phyloP scores from a whole-genome alignment of 2,329 filamentous ascomycete species.

The Biscogniauxia sp. region DNA sequence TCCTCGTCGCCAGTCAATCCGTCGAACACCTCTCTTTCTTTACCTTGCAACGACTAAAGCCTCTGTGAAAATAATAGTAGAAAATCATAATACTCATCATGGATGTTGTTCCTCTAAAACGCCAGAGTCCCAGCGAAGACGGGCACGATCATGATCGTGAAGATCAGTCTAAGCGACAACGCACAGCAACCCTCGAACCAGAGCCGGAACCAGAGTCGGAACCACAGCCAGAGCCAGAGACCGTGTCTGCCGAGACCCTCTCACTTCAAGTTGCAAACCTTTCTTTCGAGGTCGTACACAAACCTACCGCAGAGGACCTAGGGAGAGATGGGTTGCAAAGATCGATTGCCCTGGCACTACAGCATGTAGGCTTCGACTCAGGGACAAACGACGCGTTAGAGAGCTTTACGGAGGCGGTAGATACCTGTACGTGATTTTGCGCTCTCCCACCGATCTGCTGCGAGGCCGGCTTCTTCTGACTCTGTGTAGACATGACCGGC shows the following conservation, averaged over 20 bases:
- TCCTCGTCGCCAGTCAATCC: neutral
- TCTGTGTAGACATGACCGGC: constrained; percentile 44
- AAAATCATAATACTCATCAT: constrained; percentile 9
- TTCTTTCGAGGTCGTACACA: constrained; percentile 15
- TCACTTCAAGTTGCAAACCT: neutral
- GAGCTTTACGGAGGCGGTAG: constrained; percentile 53
- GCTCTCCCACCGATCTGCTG: neutral
- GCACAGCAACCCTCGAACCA: constrained; percentile 20
- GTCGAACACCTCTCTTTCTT: neutral
- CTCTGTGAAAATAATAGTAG: no score
- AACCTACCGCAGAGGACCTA: constrained; percentile 31
- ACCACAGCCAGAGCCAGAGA: constrained; percentile 12
- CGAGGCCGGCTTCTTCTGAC: constrained; percentile 23
- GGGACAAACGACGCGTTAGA: constrained; percentile 57
- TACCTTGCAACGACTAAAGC: no score
- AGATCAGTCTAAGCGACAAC: constrained; percentile 26
- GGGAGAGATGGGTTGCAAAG: constrained; percentile 48
- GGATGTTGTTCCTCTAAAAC: constrained; percentile 22
- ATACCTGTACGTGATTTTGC: constrained; percentile 49
- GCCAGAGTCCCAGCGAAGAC: constrained; percentile 18
- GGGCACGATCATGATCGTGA: constrained; percentile 8
- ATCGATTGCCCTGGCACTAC: constrained; percentile 53
- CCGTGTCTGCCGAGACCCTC: constrained; percentile 1
- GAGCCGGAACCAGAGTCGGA: no score
- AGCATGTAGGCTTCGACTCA: constrained; percentile 57